These are phyloP conservation scores for Gnomoniopsis smithogilvyi DNA, from an alignment of 2,329 filamentous ascomycete species.

Conservation along the genomic window DNA sequence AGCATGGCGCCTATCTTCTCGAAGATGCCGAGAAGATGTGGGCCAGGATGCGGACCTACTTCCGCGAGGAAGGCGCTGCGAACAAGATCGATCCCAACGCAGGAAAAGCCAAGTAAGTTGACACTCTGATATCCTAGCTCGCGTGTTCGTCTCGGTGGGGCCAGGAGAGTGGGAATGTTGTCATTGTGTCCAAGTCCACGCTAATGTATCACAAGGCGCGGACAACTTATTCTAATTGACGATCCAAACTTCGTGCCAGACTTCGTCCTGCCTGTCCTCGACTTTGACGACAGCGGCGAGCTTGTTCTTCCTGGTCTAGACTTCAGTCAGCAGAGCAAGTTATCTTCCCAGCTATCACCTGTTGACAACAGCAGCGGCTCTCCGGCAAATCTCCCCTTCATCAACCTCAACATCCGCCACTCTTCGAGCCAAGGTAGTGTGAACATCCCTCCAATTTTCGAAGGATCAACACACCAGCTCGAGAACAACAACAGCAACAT, in stretches of 20 bases:
- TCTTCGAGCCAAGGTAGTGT: constrained; percentile 20
- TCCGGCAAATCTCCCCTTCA: constrained; percentile 20
- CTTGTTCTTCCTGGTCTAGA: constrained; percentile 24
- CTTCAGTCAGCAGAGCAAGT: constrained; percentile 35
- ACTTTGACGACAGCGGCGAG: constrained; percentile 38
- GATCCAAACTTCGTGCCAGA: constrained; percentile 78
- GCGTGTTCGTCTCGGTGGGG: neutral
- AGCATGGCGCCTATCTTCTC: constrained; percentile 85
- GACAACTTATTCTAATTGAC: constrained; percentile 74
- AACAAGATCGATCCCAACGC: constrained; percentile 67
- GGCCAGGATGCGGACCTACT: constrained; percentile 67
- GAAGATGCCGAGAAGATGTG: constrained; percentile 74
- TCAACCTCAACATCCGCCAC: constrained; percentile 16
- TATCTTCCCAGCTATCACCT: constrained; percentile 44
- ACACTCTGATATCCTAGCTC: neutral
- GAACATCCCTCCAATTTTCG: constrained; percentile 18
- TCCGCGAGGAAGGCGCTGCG: constrained; percentile 42
- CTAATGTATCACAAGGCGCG: constrained; percentile 50
- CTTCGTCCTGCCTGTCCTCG: constrained; percentile 56
- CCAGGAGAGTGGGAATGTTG: neutral
- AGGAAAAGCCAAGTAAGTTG: constrained; percentile 65
- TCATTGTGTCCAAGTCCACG: neutral
- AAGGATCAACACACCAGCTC: constrained; percentile 19
- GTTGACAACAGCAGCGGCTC: constrained; percentile 30
- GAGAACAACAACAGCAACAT: constrained; percentile 25